phyloP scores from a whole-genome alignment of 768 basidiomycete genomes.

The Trichaptum fuscoviolaceum region DNA sequence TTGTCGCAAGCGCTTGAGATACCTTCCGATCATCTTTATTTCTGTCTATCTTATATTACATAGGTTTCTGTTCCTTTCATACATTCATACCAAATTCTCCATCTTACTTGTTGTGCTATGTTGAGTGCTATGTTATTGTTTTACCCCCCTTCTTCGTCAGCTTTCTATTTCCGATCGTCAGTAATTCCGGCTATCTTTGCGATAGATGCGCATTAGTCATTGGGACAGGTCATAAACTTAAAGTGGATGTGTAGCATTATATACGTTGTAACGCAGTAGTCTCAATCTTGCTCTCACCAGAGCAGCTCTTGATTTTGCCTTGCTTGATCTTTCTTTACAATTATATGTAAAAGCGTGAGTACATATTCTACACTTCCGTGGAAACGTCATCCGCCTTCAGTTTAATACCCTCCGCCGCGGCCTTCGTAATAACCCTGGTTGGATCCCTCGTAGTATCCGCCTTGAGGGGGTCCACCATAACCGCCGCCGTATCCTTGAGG shows the following conservation, averaged over 20 bases:
- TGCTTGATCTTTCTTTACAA: neutral
- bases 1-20: neutral
- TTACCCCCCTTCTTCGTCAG: neutral
- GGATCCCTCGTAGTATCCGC: neutral
- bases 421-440: neutral
- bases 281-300: neutral
- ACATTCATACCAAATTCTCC: neutral
- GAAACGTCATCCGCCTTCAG: neutral
- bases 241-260: neutral
- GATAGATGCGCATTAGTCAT: neutral
- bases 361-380: neutral
- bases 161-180: neutral
- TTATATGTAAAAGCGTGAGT: neutral
- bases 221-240: neutral
- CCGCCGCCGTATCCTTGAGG: constrained; percentile 3
- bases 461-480: neutral
- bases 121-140: constrained; percentile 1
- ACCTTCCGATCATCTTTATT: neutral
- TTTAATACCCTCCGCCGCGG: constrained; percentile 2
- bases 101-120: neutral
- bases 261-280: constrained; percentile 1
- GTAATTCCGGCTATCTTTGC: neutral
- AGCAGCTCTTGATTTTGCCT: neutral
- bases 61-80: neutral
- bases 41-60: neutral